Conservation (phyloP, 345 rosid species). For the Euphorbia tirucalli region DNA sequence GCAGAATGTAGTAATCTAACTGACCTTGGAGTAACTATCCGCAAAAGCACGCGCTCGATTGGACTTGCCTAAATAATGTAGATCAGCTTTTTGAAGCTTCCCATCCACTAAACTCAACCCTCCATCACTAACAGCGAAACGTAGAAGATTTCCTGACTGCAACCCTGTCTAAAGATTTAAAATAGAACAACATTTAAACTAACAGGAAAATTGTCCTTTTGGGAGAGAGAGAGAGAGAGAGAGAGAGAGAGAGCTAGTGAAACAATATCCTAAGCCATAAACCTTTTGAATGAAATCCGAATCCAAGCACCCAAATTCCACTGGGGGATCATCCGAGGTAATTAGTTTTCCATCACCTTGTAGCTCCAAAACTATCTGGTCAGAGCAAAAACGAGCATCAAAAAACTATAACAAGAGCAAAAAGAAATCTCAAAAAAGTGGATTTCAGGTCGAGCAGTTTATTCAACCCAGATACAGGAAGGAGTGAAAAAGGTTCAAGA, state of each 20-base stretch:
- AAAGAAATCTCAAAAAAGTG: neutral
- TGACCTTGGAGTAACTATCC: constrained; percentile 94
- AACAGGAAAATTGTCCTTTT: neutral
- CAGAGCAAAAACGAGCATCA: too few species aligned
- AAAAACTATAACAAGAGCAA: neutral
- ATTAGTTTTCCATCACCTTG: constrained; percentile 73
- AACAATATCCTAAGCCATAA: constrained; percentile 7
- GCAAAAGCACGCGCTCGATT: constrained; percentile 83
- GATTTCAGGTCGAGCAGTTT: neutral
- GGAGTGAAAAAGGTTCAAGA: neutral
- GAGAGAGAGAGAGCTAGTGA: neutral
- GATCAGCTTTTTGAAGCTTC: constrained; percentile 74
- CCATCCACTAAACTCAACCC: constrained; percentile 78
- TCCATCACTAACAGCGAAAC: constrained; percentile 68
- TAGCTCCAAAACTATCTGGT: constrained; percentile 81
- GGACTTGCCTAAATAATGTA: constrained; percentile 60
- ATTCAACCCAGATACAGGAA: neutral
- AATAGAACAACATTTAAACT: constrained; percentile 10
- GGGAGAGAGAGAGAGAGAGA: neutral
- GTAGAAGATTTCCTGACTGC: constrained; percentile 58
- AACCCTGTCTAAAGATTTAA: constrained; percentile 52
- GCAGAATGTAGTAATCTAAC: constrained; percentile 16
- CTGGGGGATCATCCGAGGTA: constrained; percentile 89
- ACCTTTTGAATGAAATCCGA: constrained; percentile 64
- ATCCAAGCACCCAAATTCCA: constrained; percentile 62